Evolutionary conservation across 495 filamentous ascomycete genomes (phyloP).

Genomic region (Staphylotrichum tortipilum): DNA sequence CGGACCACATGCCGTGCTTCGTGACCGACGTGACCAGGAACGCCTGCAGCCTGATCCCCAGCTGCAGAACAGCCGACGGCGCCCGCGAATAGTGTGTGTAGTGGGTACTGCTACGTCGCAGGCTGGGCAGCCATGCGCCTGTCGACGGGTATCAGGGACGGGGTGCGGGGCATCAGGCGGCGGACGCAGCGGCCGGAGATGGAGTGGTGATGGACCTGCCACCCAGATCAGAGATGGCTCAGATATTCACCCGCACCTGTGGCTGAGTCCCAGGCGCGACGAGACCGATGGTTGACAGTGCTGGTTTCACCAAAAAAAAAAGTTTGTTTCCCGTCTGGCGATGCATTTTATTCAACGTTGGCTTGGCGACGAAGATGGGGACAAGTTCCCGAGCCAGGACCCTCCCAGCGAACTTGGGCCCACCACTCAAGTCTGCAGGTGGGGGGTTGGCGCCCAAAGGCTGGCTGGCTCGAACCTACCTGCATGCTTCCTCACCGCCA

Average conservation of each 20-base stretch:
- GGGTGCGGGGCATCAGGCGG: no score
- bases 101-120: conserved; percentile 17
- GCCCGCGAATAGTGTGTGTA: conserved; percentile 12
- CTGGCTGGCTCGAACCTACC: background rate
- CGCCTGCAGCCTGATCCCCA: conserved; percentile 11
- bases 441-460: conserved; percentile 4
- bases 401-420: background rate
- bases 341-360: no score
- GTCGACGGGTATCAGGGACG: conserved; percentile 9
- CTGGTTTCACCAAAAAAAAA: no score
- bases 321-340: no score
- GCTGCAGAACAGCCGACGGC: conserved; percentile 11
- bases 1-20: background rate
- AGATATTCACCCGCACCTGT: no score
- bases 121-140: conserved; percentile 30
- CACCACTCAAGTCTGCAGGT: background rate
- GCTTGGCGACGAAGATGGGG: no score
- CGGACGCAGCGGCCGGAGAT: no score
- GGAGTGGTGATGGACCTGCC: no score
- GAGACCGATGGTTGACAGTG: no score
- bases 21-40: background rate
- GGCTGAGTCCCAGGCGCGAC: no score
- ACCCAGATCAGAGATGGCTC: no score
- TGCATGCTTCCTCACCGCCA: conserved; percentile 17
- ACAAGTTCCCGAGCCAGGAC: background rate